Evolutionary conservation across 441 rosid genomes (phyloP).

Genomic region (Aquilaria agallochum): DNA sequence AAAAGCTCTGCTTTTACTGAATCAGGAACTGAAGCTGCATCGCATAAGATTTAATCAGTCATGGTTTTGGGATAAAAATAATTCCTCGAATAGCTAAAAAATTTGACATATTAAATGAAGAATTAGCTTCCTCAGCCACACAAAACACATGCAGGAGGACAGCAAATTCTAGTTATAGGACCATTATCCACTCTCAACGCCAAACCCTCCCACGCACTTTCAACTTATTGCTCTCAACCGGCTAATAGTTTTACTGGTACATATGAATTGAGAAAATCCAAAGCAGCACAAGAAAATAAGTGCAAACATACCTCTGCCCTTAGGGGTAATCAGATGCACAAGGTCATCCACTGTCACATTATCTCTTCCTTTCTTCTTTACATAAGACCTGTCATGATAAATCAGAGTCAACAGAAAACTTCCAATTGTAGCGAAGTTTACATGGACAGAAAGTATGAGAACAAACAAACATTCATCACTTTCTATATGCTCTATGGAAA

Average conservation of each 20-base stretch:
- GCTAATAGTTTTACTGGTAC: neutral
- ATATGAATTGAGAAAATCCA: neutral
- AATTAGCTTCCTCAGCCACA: too few relatives aligned
- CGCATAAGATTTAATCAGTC: neutral
- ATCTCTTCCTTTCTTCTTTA: conserved; percentile 77
- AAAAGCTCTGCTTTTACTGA: conserved; percentile 60
- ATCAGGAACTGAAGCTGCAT: conserved; percentile 60
- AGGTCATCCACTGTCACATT: conserved; percentile 86
- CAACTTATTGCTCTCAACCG: neutral
- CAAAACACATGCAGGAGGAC: too few relatives aligned
- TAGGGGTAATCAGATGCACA: conserved; percentile 68
- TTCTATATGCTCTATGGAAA: too few relatives aligned
- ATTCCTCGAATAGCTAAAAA: too few relatives aligned
- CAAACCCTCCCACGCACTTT: neutral
- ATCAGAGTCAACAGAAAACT: conserved; percentile 2
- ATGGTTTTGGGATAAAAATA: neutral
- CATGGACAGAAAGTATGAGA: too few relatives aligned
- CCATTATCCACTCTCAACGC: too few relatives aligned
- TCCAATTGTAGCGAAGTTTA: neutral
- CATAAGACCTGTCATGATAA: conserved; percentile 43
- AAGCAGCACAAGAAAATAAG: neutral
- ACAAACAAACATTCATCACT: too few relatives aligned
- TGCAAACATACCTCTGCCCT: conserved; percentile 80
- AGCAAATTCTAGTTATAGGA: too few relatives aligned
- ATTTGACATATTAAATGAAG: too few relatives aligned